Percentiles rank a stretch among this genome's conserved stretches.
These are phyloP conservation scores for Collybiopsis confluens DNA, from an alignment of 768 basidiomycete species.

Conservation along the genomic window DNA sequence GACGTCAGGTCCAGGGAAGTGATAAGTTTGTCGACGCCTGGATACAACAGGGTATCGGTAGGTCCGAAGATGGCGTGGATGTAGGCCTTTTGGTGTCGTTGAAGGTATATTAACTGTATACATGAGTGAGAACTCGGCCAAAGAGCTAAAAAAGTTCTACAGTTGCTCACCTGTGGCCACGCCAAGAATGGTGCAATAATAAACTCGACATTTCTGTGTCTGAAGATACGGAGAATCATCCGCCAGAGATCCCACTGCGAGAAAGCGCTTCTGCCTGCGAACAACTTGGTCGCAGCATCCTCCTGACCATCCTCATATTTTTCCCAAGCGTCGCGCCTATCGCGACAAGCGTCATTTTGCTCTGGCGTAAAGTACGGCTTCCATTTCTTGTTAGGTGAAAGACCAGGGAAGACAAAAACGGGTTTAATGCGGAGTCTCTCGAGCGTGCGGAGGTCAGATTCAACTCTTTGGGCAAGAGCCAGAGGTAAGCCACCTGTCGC, in stretches of 20 bases:
- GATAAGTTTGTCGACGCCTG: slow-evolving; percentile 84
- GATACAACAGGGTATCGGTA: slow-evolving; percentile 86
- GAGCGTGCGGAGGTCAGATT: slow-evolving; percentile 84
- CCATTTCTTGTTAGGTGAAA: slow-evolving; percentile 72
- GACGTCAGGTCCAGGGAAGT: slow-evolving; percentile 78
- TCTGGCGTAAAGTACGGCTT: slow-evolving; percentile 58
- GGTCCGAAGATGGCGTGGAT: slow-evolving; percentile 93
- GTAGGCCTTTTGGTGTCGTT: slow-evolving; percentile 89
- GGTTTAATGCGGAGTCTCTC: slow-evolving; percentile 94
- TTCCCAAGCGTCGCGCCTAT: slow-evolving; percentile 83
- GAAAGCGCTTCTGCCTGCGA: slow-evolving; percentile 70
- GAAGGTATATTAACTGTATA: slow-evolving; percentile 85
- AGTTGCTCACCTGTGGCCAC: slow-evolving; percentile 82
- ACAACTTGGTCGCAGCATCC: slow-evolving; percentile 80
- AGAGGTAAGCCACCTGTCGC: slow-evolving; percentile 95
- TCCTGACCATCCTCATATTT: slow-evolving; percentile 92
- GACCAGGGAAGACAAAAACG: slow-evolving; percentile 95
- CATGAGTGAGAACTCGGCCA: neutral
- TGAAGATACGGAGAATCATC: slow-evolving; percentile 86
- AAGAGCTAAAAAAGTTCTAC: slow-evolving; percentile 10
- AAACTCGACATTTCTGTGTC: slow-evolving; percentile 93
- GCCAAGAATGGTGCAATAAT: slow-evolving; percentile 93
- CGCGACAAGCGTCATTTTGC: slow-evolving; percentile 66
- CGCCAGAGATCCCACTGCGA: slow-evolving; percentile 93
- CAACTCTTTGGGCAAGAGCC: slow-evolving; percentile 82